Conservation (phyloP, 108 stramenopile species). For the Skeletonema tropicum region DNA sequence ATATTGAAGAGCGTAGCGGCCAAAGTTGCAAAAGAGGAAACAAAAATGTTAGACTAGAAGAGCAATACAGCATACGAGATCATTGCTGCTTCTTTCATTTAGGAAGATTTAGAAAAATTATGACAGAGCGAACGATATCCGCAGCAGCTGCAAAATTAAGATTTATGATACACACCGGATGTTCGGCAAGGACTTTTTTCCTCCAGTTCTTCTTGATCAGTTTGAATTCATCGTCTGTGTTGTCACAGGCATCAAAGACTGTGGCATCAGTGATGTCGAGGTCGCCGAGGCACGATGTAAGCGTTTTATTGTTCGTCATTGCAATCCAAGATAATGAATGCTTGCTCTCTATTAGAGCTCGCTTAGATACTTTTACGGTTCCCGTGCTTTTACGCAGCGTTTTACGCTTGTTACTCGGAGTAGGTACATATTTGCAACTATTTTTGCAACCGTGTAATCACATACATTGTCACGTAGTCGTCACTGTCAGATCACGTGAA, state of each 20-base stretch:
- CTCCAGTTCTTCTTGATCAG: constrained; percentile 42
- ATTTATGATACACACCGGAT: constrained; percentile 30
- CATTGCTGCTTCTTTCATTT: neutral
- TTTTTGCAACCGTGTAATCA: no score
- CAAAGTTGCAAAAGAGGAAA: no score
- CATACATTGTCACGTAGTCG: no score
- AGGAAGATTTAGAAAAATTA: neutral
- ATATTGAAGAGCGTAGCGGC: no score
- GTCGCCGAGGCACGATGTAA: constrained; percentile 12
- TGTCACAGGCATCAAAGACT: constrained; percentile 34
- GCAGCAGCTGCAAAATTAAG: neutral
- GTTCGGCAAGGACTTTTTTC: constrained; percentile 28
- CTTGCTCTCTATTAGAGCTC: no score
- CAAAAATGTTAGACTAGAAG: no score
- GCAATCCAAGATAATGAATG: neutral
- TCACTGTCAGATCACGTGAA: no score
- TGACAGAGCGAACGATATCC: neutral
- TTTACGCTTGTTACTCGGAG: no score
- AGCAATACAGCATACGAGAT: no score
- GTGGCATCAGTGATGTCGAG: constrained; percentile 32
- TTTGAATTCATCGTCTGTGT: constrained; percentile 42
- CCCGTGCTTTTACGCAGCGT: no score
- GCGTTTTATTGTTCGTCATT: constrained; percentile 25
- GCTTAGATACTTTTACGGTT: no score
- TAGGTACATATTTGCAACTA: no score